Conservation (phyloP, 345 rosid genomes). For the Noccaea bulbosa region DNA sequence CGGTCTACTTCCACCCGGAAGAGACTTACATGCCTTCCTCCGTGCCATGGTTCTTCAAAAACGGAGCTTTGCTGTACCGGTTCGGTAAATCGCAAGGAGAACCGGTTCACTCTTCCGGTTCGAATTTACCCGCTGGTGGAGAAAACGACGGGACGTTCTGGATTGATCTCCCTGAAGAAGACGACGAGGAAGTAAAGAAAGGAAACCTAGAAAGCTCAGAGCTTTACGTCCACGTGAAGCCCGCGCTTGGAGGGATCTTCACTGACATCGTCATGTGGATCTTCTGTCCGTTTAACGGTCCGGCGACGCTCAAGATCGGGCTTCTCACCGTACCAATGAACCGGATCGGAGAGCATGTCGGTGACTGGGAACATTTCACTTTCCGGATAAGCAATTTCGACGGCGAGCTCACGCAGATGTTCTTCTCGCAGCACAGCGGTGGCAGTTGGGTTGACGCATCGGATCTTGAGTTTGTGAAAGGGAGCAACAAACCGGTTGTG, state of each 20-base stretch:
- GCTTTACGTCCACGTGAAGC: conserved; percentile 88
- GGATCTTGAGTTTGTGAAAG: conserved; percentile 63
- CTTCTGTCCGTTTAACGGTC: conserved; percentile 94
- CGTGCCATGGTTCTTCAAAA: conserved; percentile 90
- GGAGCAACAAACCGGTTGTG: conserved; percentile 62
- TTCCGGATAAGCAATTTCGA: conserved; percentile 75
- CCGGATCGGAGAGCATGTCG: conserved; percentile 75
- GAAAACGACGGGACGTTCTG: conserved; percentile 74
- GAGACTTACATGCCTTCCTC: conserved; percentile 87
- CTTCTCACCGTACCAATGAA: conserved; percentile 64
- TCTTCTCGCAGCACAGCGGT: conserved; percentile 87
- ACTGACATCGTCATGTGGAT: conserved; percentile 94
- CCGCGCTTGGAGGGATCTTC: conserved; percentile 80
- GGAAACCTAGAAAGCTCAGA: conserved; percentile 79
- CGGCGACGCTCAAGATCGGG: conserved; percentile 78
- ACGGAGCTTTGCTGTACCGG: conserved; percentile 67
- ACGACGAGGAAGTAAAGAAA: conserved; percentile 50
- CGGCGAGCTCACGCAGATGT: conserved; percentile 70
- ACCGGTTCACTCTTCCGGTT: conserved; percentile 57
- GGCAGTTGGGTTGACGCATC: conserved; percentile 81
- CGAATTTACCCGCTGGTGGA: conserved; percentile 75
- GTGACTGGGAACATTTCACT: conserved; percentile 95
- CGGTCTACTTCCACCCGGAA: conserved; percentile 88
- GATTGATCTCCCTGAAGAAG: conserved; percentile 77
- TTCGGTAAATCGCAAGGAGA: conserved; percentile 54